phyloP scores from a whole-genome alignment of 2,329 filamentous ascomycete species.

The Arthrobotrys sinensis region DNA sequence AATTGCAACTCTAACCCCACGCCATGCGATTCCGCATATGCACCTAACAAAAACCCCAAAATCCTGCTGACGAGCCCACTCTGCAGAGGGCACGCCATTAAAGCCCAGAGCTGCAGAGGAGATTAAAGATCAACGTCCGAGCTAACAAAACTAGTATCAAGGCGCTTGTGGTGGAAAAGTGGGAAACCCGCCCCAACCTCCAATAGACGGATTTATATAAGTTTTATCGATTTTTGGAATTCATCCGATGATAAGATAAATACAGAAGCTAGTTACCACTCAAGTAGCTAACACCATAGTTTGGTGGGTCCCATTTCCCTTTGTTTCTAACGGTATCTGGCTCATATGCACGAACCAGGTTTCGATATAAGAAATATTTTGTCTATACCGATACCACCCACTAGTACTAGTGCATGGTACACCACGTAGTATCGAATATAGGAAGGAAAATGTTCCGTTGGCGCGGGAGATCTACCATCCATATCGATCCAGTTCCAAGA shows the following conservation, averaged over 20 bases:
- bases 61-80: background rate
- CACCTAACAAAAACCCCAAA: background rate
- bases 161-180: conserved; percentile 22
- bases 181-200: background rate
- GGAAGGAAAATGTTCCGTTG: conserved; percentile 34
- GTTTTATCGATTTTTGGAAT: conserved; percentile 21
- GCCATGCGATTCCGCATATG: background rate
- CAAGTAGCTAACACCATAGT: background rate
- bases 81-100: conserved; percentile 16
- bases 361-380: conserved; percentile 2
- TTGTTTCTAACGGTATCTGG: background rate
- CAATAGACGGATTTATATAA: conserved; percentile 8
- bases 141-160: conserved; percentile 26
- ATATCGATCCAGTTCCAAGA: conserved; percentile 59
- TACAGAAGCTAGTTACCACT: conserved; percentile 21
- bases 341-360: conserved; percentile 22
- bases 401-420: conserved; percentile 6
- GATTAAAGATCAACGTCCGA: conserved; percentile 4
- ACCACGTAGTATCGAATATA: conserved; percentile 7
- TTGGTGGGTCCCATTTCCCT: background rate
- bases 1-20: conserved; percentile 15
- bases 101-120: background rate
- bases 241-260: conserved; percentile 53
- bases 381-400: background rate
- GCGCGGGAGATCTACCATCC: conserved; percentile 58